Percentiles rank a stretch among this genome's conserved stretches.
These are phyloP conservation scores for Dipteronia sinensis DNA, from an alignment of 345 rosid species.

Conservation along the genomic window DNA sequence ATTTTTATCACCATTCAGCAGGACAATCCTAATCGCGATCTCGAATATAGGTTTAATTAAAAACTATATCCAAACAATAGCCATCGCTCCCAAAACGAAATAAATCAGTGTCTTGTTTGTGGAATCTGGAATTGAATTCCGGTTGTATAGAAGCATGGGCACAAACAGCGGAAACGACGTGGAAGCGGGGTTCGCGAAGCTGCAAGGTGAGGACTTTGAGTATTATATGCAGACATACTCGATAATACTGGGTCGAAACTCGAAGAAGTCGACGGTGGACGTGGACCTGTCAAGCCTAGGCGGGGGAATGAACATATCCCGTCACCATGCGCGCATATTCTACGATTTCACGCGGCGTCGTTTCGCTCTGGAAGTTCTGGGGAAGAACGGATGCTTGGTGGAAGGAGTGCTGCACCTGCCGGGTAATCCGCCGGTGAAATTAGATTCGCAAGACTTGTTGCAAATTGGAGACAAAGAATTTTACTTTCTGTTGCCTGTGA, in stretches of 20 bases:
- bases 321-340: constrained; percentile 91
- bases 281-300: constrained; percentile 94
- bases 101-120: not conserved
- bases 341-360: constrained; percentile 98
- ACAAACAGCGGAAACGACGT: constrained; percentile 75
- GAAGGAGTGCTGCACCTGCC: constrained; percentile 99
- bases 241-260: constrained; percentile 88
- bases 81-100: not conserved
- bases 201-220: constrained; percentile 97
- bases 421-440: constrained; percentile 86
- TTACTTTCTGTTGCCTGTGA: constrained; percentile 81
- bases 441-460: constrained; percentile 90
- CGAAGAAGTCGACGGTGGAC: constrained; percentile 93
- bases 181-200: constrained; percentile 97
- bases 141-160: constrained; percentile 34
- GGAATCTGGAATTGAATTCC: not conserved
- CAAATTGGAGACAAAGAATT: constrained; percentile 97
- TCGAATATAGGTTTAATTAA: not conserved
- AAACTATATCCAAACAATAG: not conserved
- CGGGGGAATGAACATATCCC: constrained; percentile 97
- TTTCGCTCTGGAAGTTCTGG: constrained; percentile 95
- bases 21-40: not conserved
- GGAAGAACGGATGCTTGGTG: constrained; percentile 93
- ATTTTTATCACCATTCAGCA: too few species aligned
- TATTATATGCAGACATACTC: constrained; percentile 99